Conservation (phyloP, 768 basidiomycete genomes). For the Lactifluus rugatus region DNA sequence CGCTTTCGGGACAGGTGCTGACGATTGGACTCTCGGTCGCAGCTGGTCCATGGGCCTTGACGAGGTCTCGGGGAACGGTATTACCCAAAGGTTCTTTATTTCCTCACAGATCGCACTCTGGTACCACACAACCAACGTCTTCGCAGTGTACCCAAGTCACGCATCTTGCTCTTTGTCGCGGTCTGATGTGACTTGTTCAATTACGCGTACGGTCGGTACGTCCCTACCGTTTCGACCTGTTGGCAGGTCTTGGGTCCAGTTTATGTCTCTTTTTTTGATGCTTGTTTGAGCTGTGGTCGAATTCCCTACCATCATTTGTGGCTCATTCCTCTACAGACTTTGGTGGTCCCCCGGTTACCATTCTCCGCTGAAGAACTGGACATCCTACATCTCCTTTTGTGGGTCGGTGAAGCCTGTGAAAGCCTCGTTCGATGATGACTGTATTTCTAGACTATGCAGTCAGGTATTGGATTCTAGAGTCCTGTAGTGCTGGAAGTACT, state of each 20-base stretch:
- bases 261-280: neutral
- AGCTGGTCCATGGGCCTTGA: constrained; percentile 92
- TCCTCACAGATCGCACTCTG: constrained; percentile 60
- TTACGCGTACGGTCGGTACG: constrained; percentile 82
- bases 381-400: constrained; percentile 84
- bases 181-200: constrained; percentile 83
- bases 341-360: constrained; percentile 61
- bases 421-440: neutral
- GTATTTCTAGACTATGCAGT: constrained; percentile 15
- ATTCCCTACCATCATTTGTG: constrained; percentile 83
- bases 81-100: constrained; percentile 70
- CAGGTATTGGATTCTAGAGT: constrained; percentile 15
- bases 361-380: constrained; percentile 72
- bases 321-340: constrained; percentile 65
- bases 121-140: constrained; percentile 63
- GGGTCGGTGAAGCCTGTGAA: constrained; percentile 27
- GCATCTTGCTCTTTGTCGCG: constrained; percentile 59
- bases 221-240: neutral
- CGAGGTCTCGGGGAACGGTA: constrained; percentile 70
- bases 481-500: too few species aligned
- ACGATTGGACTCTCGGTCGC: neutral
- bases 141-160: constrained; percentile 58
- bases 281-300: constrained; percentile 68
- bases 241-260: neutral
- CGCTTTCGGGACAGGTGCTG: too few species aligned